Evolutionary conservation across 495 filamentous ascomycete genomes (phyloP), one percentile per base, ranked within the genome.

Genomic region (Elaphomyces granulatus): DNA sequence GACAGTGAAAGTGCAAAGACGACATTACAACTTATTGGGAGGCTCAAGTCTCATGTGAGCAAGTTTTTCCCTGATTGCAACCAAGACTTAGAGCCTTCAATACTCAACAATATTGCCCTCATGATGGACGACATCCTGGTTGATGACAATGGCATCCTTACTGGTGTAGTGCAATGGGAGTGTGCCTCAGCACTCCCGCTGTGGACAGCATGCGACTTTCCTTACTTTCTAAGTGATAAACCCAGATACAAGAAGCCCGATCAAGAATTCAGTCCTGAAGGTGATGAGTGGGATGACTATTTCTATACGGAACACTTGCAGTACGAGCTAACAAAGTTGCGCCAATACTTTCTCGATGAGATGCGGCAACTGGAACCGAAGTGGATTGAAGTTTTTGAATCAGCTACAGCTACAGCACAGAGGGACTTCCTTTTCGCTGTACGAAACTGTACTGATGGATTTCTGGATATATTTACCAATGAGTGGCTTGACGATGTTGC

Each of bases 151-250:
- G 61, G 58, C 3, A 16, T 52, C 2, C 46, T 75, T 8, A 61
- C 60, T 4, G 71, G 56, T n/a, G 32, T 76, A 2, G 40, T 74
- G 20, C 68, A 67, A 43, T 77, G 72, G 72, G 63, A 74, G 34
- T 68, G 60, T 44, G 51, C 70, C n/a, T 60, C 63, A 7, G 55
- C 63, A 15, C 38, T 67, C n/a, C 71, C 71, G 15, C 41, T 61
- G 9, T 73, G 65, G 59, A 58, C 59, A 32, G 58, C 64, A 14
- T 61, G 54, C 38, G 51, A 67, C 38, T 47, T 60, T 16, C 70
- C 70, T 20, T 47, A 55, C 26, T 71, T 72, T 33, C 48, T 74
- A 32, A 47, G 21, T 32, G 43, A 38, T 17, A 38, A 18, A 43
- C 19, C 31, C 6, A 32, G 56, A 23, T 46, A 52, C 19, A 33